Evolutionary conservation across 2,329 filamentous ascomycete species (phyloP).

Genomic region (Penicillium sp.): DNA sequence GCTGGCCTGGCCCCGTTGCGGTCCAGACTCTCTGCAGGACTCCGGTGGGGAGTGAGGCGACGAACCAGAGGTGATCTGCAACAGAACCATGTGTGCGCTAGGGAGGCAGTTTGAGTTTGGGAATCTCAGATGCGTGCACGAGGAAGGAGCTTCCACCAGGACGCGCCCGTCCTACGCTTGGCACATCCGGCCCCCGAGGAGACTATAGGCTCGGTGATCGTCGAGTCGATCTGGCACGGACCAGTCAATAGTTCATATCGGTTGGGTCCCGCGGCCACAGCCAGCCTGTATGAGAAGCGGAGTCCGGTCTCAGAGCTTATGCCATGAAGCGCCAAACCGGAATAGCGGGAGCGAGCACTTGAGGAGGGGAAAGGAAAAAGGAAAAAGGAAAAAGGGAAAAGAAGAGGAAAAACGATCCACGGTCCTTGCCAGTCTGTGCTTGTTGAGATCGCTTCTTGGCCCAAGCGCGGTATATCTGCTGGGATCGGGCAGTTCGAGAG

Average conservation of each 20-base stretch:
- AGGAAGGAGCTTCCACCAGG: constrained; percentile 12
- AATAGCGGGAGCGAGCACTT: no score
- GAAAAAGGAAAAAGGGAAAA: no score
- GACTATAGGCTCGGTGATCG: constrained; percentile 13
- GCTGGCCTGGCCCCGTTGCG: neutral
- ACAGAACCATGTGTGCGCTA: constrained; percentile 11
- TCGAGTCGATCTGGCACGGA: constrained; percentile 17
- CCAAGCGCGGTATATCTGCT: no score
- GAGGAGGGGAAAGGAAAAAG: no score
- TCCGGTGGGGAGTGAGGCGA: no score
- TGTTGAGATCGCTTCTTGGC: no score
- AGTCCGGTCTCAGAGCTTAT: neutral
- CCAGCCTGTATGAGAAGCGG: no score
- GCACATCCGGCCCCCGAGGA: constrained; percentile 3
- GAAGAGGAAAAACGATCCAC: no score
- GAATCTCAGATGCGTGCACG: constrained; percentile 12
- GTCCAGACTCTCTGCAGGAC: constrained; percentile 1
- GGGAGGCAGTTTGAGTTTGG: constrained; percentile 4
- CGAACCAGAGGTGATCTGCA: no score
- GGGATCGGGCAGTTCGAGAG: no score
- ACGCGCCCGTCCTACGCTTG: constrained; percentile 4
- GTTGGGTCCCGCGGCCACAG: constrained; percentile 3
- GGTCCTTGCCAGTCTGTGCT: no score
- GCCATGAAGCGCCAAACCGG: no score
- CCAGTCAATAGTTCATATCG: constrained; percentile 18